Evolutionary conservation across 2,329 filamentous ascomycete genomes (phyloP).

Genomic region (Xylariomycetidae sp.): DNA sequence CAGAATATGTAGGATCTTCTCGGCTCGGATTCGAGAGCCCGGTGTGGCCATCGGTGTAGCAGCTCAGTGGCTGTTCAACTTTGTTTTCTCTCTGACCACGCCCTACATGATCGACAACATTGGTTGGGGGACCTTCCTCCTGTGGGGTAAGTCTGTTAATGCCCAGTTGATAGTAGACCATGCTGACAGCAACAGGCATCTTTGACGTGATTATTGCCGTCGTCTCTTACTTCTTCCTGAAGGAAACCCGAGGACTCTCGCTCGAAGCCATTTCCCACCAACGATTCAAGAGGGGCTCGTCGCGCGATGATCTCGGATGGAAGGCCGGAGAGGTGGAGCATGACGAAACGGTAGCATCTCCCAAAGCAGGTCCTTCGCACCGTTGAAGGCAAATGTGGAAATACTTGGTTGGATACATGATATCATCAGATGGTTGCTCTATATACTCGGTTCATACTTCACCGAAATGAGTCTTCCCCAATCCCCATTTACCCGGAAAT

Average conservation of each 20-base stretch:
- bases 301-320: conserved; percentile 5
- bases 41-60: conserved; percentile 39
- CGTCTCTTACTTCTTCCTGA: conserved; percentile 49
- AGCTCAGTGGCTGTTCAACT: conserved; percentile 44
- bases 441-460: too few species aligned
- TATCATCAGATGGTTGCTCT: too few species aligned
- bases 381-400: too few species aligned
- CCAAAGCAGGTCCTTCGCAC: too few species aligned
- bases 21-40: conserved; percentile 40
- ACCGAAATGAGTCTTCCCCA: too few species aligned
- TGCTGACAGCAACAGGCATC: conserved; percentile 14
- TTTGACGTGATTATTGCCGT: conserved; percentile 35
- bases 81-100: conserved; percentile 40
- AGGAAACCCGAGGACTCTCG: conserved; percentile 63
- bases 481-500: too few species aligned
- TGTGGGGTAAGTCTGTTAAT: conserved; percentile 31
- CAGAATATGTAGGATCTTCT: conserved; percentile 34
- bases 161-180: background rate
- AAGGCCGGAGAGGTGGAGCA: conserved; percentile 9
- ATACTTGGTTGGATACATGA: too few species aligned
- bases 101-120: conserved; percentile 44
- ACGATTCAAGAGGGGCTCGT: conserved; percentile 16
- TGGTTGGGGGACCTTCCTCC: conserved; percentile 39
- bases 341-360: conserved; percentile 4
- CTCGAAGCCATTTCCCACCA: conserved; percentile 49